Conservation (phyloP, 2,329 filamentous ascomycete species). For the Penicillium decumbens region DNA sequence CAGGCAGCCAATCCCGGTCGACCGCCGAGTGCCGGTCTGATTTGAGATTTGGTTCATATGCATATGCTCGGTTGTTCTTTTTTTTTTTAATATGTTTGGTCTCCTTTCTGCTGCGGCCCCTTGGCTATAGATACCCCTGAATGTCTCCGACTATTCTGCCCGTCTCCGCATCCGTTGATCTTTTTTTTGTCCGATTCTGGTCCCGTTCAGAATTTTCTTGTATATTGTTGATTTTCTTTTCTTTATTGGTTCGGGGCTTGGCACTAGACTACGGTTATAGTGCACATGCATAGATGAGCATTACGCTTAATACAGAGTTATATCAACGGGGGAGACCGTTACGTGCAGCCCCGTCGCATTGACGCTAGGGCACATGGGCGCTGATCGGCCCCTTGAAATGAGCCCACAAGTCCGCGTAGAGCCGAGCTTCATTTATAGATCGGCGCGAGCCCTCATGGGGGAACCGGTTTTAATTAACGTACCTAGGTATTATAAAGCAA, state of each 20-base stretch:
- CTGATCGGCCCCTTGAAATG: conserved; percentile 15
- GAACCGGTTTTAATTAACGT: too few species aligned
- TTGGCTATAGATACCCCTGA: conserved; percentile 28
- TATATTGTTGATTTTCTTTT: conserved; percentile 6
- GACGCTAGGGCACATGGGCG: conserved; percentile 11
- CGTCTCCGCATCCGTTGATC: conserved; percentile 15
- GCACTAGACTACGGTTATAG: not conserved
- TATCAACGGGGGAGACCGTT: not conserved
- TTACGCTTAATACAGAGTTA: conserved; percentile 1
- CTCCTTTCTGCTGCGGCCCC: conserved; percentile 23
- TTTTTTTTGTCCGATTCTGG: conserved; percentile 11
- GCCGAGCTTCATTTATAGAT: not conserved
- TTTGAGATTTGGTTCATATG: conserved; percentile 11
- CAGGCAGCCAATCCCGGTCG: conserved; percentile 36
- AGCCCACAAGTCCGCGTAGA: not conserved
- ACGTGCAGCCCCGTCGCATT: conserved; percentile 1
- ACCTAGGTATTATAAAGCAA: not conserved
- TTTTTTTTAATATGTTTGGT: conserved; percentile 14
- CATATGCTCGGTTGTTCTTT: conserved; percentile 16
- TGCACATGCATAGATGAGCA: conserved; percentile 6
- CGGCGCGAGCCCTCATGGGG: not conserved
- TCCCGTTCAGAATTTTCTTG: conserved; percentile 14
- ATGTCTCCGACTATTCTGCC: conserved; percentile 19
- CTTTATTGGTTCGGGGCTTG: not conserved
- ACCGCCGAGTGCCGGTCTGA: conserved; percentile 22